Evolutionary conservation across 2,329 filamentous ascomycete species (phyloP).

Genomic region (Alternaria panax): DNA sequence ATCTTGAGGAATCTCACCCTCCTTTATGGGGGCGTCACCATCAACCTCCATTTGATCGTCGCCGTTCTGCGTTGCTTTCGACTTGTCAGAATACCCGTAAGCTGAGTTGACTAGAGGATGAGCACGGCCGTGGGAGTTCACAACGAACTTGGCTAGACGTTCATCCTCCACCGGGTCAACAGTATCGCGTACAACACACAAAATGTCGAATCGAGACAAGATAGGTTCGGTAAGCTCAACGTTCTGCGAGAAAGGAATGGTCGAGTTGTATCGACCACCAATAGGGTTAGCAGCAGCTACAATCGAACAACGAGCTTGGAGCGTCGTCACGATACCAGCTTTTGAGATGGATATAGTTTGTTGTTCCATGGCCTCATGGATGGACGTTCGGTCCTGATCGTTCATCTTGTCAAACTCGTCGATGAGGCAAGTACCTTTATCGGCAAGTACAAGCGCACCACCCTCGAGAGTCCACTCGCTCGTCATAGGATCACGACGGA

Average conservation of each 20-base stretch:
- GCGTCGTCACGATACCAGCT: slow-evolving; percentile 94
- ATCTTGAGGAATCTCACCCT: slow-evolving; percentile 85
- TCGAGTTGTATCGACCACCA: slow-evolving; percentile 94
- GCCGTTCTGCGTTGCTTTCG: slow-evolving; percentile 30
- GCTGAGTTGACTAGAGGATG: slow-evolving; percentile 67
- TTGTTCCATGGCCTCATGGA: slow-evolving; percentile 99
- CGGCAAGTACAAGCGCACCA: slow-evolving; percentile 91
- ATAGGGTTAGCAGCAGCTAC: slow-evolving; percentile 97
- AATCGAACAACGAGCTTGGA: slow-evolving; percentile 94
- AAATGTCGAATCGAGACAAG: slow-evolving; percentile 94
- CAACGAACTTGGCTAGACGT: slow-evolving; percentile 90
- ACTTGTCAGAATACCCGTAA: slow-evolving; percentile 38
- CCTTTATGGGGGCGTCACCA: slow-evolving; percentile 59
- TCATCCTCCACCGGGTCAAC: slow-evolving; percentile 94
- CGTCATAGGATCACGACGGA: slow-evolving; percentile 92
- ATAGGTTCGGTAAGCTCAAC: slow-evolving; percentile 98
- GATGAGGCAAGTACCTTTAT: slow-evolving; percentile 93
- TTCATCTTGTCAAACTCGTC: slow-evolving; percentile 99
- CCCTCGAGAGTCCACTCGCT: slow-evolving; percentile 98
- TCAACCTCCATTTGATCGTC: slow-evolving; percentile 60
- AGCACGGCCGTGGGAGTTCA: slow-evolving; percentile 90
- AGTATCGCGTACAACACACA: slow-evolving; percentile 94
- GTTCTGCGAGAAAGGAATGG: slow-evolving; percentile 93
- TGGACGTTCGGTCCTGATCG: slow-evolving; percentile 95
- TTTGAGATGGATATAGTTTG: slow-evolving; percentile 99